These are phyloP conservation scores for Eugenia klotzschiana DNA, from an alignment of 441 rosid species.

Conservation along the genomic window DNA sequence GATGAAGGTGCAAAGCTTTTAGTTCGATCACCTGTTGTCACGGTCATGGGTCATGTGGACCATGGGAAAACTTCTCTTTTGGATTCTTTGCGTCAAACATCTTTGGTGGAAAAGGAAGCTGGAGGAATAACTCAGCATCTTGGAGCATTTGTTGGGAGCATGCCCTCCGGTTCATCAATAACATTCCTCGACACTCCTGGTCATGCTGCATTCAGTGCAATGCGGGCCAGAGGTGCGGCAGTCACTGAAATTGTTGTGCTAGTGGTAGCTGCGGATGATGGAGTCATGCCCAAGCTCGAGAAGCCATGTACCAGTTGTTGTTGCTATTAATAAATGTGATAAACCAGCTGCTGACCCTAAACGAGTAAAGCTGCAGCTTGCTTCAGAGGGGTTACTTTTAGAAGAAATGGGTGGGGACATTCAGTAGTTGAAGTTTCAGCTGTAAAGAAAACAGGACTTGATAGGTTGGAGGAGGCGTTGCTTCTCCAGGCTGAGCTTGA, in stretches of 20 bases:
- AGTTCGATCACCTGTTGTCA: slow-evolving; percentile 69
- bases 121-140: slow-evolving; percentile 97
- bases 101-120: slow-evolving; percentile 87
- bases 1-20: slow-evolving; percentile 48
- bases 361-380: slow-evolving; percentile 77
- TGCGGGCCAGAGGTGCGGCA: slow-evolving; percentile 97
- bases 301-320: slow-evolving; percentile 87
- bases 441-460: slow-evolving; percentile 55
- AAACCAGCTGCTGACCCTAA: slow-evolving; percentile 76
- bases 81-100: slow-evolving; percentile 75
- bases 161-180: slow-evolving; percentile 63
- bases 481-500: slow-evolving; percentile 84
- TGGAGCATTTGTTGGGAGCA: slow-evolving; percentile 80
- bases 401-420: slow-evolving; percentile 92
- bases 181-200: slow-evolving; percentile 92
- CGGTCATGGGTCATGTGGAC: slow-evolving; percentile 95
- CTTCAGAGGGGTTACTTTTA: slow-evolving; percentile 65
- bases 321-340: slow-evolving; percentile 86
- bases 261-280: slow-evolving; percentile 93
- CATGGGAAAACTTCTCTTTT: slow-evolving; percentile 91
- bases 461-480: slow-evolving; percentile 70
- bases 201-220: slow-evolving; percentile 89
- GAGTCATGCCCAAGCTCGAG: slow-evolving; percentile 96
- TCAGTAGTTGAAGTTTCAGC: slow-evolving; percentile 92
- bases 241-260: slow-evolving; percentile 83